Conservation (phyloP, 495 filamentous ascomycete genomes). For the Aspergillus avenaceus region DNA sequence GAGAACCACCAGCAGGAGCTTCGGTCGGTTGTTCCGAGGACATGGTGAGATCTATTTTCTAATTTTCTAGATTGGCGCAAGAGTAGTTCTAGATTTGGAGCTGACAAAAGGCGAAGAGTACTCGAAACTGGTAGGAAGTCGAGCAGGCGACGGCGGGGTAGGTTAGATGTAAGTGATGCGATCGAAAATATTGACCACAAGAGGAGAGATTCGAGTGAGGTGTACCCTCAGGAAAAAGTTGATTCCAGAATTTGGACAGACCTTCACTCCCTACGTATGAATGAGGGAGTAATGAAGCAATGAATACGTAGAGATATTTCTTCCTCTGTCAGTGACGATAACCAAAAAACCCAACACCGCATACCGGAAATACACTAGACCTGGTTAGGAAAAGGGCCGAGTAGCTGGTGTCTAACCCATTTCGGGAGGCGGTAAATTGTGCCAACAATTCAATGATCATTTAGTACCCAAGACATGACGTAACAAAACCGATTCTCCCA, state of each 20-base stretch:
- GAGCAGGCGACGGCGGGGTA: constrained; percentile 8
- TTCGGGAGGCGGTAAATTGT: constrained; percentile 10
- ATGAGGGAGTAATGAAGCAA: neutral
- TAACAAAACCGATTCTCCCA: constrained; percentile 3
- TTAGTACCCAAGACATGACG: constrained; percentile 4
- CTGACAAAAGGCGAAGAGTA: neutral
- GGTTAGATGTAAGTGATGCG: neutral
- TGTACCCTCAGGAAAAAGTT: neutral
- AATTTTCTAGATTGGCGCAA: neutral
- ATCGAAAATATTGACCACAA: neutral
- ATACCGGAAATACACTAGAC: constrained; percentile 5
- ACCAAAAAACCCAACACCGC: constrained; percentile 9
- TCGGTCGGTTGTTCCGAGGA: constrained; percentile 29
- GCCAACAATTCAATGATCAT: neutral
- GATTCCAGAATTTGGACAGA: neutral
- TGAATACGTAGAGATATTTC: neutral
- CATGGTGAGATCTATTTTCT: constrained; percentile 19
- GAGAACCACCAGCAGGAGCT: constrained; percentile 34
- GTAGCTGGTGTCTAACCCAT: neutral
- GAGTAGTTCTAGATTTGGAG: neutral
- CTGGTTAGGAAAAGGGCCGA: constrained; percentile 7
- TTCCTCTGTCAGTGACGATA: neutral
- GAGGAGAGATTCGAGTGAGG: neutral
- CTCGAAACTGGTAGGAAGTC: neutral
- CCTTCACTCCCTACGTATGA: neutral